Percentiles rank a stretch among this genome's conserved stretches.
phyloP scores from a whole-genome alignment of 371 early-diverging fungal species.

The Mucor piriformis region DNA sequence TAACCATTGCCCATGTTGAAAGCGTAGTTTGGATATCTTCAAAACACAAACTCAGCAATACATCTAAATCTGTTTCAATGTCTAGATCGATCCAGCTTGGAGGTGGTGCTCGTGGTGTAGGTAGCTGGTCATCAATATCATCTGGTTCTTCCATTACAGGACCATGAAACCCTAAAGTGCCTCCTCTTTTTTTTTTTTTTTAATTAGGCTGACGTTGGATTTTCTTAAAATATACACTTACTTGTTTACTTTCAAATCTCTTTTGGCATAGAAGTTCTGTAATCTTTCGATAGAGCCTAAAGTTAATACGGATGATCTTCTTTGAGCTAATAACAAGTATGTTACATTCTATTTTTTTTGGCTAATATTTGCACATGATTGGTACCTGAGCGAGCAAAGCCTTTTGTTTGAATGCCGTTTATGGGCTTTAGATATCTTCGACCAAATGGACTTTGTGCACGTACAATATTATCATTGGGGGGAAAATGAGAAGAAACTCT shows the following conservation, averaged over 20 bases:
- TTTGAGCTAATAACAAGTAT: conserved; percentile 32
- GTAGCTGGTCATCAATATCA: conserved; percentile 32
- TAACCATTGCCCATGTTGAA: conserved; percentile 42
- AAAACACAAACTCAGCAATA: conserved; percentile 35
- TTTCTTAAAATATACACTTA: conserved; percentile 17
- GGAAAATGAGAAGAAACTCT: conserved; percentile 18
- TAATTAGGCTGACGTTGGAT: background rate
- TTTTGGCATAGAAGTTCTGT: conserved; percentile 53
- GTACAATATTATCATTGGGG: conserved; percentile 29
- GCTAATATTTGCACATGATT: background rate
- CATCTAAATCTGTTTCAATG: conserved; percentile 52
- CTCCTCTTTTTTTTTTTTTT: conserved; percentile 26
- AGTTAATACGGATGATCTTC: conserved; percentile 53
- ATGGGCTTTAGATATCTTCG: conserved; percentile 47
- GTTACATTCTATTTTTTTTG: background rate
- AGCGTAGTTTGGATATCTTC: conserved; percentile 43
- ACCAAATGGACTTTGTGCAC: conserved; percentile 46
- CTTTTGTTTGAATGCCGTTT: conserved; percentile 51
- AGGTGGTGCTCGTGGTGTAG: conserved; percentile 43
- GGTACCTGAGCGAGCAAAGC: conserved; percentile 55
- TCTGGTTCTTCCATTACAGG: conserved; percentile 35
- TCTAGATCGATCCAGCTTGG: conserved; percentile 52
- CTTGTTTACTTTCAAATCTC: conserved; percentile 54
- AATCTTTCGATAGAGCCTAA: conserved; percentile 52
- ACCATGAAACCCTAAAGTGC: conserved; percentile 43